Evolutionary conservation across 2,329 filamentous ascomycete species (phyloP).

Genomic region (Cladophialophora immunda): DNA sequence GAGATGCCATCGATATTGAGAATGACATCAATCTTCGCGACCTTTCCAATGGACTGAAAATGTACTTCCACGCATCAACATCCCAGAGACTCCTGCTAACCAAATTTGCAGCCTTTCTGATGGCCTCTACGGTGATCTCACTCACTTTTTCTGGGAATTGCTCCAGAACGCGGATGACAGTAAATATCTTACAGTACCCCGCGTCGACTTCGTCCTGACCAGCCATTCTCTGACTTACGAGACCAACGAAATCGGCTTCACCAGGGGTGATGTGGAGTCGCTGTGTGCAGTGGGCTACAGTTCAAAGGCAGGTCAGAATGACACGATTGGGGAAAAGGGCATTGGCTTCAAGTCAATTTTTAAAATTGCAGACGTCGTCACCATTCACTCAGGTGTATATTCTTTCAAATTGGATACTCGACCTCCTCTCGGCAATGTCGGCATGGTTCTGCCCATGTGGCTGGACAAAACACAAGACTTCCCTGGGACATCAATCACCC

Average conservation of each 20-base stretch:
- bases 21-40: constrained; percentile 27
- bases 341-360: constrained; percentile 50
- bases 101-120: constrained; percentile 21
- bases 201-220: constrained; percentile 14
- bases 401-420: constrained; percentile 17
- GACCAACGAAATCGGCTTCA: constrained; percentile 54
- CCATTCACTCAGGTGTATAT: constrained; percentile 17
- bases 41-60: constrained; percentile 22
- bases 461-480: constrained; percentile 14
- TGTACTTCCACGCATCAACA: constrained; percentile 10
- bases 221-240: constrained; percentile 8
- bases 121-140: constrained; percentile 22
- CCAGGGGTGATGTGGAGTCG: constrained; percentile 45
- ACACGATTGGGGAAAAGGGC: constrained; percentile 46
- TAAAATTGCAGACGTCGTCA: constrained; percentile 41
- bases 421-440: constrained; percentile 23
- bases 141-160: constrained; percentile 41
- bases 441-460: constrained; percentile 23
- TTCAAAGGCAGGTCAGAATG: constrained; percentile 45
- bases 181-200: constrained; percentile 38
- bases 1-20: constrained; percentile 26
- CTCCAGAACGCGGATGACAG: constrained; percentile 57
- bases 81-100: constrained; percentile 16
- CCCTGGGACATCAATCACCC: constrained; percentile 18
- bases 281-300: constrained; percentile 41